phyloP scores from a whole-genome alignment of 164 flowering plant species.

The Annona cherimola region DNA sequence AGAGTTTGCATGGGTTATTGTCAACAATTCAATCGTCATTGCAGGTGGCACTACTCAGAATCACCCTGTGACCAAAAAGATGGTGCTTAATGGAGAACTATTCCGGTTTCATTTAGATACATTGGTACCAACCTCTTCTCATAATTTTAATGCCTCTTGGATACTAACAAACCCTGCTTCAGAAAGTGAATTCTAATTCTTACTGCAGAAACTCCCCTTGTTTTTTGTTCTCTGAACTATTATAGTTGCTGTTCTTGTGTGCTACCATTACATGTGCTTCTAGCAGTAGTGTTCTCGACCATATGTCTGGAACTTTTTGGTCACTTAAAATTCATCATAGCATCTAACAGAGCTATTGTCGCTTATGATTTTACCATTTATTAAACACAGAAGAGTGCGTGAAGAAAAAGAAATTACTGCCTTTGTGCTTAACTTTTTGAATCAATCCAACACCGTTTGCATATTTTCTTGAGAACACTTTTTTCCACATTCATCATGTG shows the following conservation, averaged over 20 bases:
- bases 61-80: constrained; percentile 76
- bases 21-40: constrained; percentile 73
- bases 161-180: neutral
- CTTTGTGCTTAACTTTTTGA: neutral
- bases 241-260: no score
- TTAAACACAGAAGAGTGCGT: neutral
- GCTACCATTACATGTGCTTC: no score
- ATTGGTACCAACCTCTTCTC: constrained; percentile 36
- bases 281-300: no score
- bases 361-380: neutral
- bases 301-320: no score
- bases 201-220: neutral
- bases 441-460: neutral
- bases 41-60: constrained; percentile 89
- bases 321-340: neutral
- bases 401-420: neutral
- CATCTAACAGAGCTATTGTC: neutral
- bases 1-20: constrained; percentile 80
- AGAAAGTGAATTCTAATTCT: no score
- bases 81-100: constrained; percentile 77
- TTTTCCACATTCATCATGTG: neutral
- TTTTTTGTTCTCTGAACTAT: no score
- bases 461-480: neutral
- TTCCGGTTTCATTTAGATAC: constrained; percentile 61
- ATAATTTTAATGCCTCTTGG: neutral